Conservation (phyloP, 192 early-diverging fungal genomes). For the Polychytrium aggregatum region DNA sequence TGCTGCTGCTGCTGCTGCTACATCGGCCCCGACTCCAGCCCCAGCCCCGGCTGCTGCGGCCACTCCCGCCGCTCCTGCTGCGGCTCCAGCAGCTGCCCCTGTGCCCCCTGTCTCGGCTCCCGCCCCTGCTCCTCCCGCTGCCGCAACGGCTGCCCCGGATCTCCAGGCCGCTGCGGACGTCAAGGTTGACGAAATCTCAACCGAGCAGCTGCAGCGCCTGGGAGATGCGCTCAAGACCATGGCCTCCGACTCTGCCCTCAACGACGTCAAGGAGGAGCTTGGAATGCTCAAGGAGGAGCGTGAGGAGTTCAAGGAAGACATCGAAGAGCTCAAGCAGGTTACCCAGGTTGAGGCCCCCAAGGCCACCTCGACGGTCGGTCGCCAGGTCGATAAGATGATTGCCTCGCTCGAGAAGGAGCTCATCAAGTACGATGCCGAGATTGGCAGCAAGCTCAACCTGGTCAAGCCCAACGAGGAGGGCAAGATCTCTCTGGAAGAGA, state of each 20-base stretch:
- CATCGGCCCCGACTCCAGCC: slow-evolving; percentile 10
- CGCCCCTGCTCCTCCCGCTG: background rate
- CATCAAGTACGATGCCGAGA: slow-evolving; percentile 47
- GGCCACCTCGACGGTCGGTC: slow-evolving; percentile 43
- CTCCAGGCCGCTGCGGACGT: slow-evolving; percentile 3
- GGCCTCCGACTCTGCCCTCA: slow-evolving; percentile 28
- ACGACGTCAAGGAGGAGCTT: slow-evolving; percentile 29
- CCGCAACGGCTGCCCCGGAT: background rate
- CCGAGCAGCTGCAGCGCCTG: slow-evolving; percentile 27
- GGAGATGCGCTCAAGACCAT: slow-evolving; percentile 36
- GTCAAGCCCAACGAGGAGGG: slow-evolving; percentile 57
- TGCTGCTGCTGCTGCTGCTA: slow-evolving; percentile 7
- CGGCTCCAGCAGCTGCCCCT: background rate
- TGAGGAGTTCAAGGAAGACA: slow-evolving; percentile 39
- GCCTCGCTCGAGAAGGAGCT: slow-evolving; percentile 60
- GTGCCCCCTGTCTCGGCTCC: slow-evolving; percentile 4
- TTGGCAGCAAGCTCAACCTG: slow-evolving; percentile 51
- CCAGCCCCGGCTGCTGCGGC: background rate
- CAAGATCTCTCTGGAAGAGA: slow-evolving; percentile 50
- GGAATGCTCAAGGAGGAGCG: slow-evolving; percentile 33
- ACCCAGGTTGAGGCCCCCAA: slow-evolving; percentile 44
- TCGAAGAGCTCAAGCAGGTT: slow-evolving; percentile 38
- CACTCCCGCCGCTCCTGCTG: background rate
- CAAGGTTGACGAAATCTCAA: slow-evolving; percentile 16
- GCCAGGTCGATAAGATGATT: slow-evolving; percentile 72